Base-by-base conservation (phyloP, 176 grass and related monocot genomes). In the Paspalum notatum region DNA sequence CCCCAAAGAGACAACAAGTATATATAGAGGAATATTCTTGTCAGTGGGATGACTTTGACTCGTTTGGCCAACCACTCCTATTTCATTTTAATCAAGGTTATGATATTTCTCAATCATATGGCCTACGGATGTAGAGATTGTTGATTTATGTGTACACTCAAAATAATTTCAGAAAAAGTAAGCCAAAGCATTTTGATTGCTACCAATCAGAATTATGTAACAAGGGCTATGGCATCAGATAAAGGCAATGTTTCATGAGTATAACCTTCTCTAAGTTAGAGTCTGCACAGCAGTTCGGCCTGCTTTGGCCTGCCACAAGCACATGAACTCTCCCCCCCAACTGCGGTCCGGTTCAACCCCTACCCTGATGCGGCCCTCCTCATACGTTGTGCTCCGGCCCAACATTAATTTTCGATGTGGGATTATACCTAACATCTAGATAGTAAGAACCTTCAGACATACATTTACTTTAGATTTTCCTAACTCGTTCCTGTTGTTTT, bases 401-500 rank as follows among this genome's bases (percentile, higher is more conserved):
- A 32, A 32, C 32, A 32, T 2, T 2, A 32, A 32, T 2, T 32
- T 32, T 3, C 3, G 32, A 32, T 32, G 32, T 32, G 32, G 32
- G 32, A 32, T 3, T 32, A 1, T 32, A 32, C 32, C 3, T 32
- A 32, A 32, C 2, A 32, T 32, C 32, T 32, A 32, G 32, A 32
- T 32, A 32, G 8, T 77, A 77, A 11, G 53, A 85, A 7, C 69
- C 48, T 61, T 73, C 18, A 16, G 32, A 68, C 75, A 48, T 72
- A 50, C 27, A 50, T 18, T 18, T 57, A 48, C 26, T 50, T 50
- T 20, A 43, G 32, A 13, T 72, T 27, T 26, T 74, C n/a, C 10
- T 44, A 73, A 63, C 37, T 20, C 46, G 49, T 74, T 74, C 43
- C 27, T 11, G 27, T 58, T 90, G 22, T 55, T 80, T 58, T 85